Conservation (phyloP, 225 moss, liverwort and hornwort species). For the Neckera pumila region DNA sequence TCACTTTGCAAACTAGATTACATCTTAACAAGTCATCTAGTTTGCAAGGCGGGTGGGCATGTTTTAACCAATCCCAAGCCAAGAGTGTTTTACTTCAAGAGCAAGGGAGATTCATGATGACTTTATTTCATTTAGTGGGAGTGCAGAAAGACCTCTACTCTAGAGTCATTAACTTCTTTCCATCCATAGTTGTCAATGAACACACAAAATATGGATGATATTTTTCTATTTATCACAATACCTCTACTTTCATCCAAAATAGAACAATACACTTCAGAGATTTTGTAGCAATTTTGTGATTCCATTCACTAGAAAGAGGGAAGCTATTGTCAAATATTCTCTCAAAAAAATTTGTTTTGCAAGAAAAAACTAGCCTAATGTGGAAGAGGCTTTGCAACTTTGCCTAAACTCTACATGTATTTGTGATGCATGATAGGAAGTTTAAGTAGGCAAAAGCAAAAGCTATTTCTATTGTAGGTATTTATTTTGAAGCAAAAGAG, state of each 20-base stretch:
- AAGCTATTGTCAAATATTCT: not conserved
- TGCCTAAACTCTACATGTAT: too few species aligned
- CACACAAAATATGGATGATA: not conserved
- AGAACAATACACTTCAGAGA: not conserved
- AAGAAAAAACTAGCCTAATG: too few species aligned
- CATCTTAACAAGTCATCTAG: too few species aligned
- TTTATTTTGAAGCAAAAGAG: too few species aligned
- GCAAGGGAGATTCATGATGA: rapidly evolving
- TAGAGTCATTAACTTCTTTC: not conserved
- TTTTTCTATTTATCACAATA: not conserved
- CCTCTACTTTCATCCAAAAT: not conserved
- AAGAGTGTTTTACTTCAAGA: too few species aligned
- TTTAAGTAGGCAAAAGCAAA: too few species aligned
- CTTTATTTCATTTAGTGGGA: not conserved
- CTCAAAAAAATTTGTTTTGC: not conserved
- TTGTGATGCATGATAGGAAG: too few species aligned
- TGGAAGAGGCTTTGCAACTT: too few species aligned
- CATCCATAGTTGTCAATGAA: not conserved
- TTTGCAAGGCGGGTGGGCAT: too few species aligned
- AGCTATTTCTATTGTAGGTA: too few species aligned
- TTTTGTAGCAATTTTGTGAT: not conserved
- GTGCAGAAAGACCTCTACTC: not conserved
- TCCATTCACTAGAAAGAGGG: not conserved
- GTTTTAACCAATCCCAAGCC: too few species aligned
- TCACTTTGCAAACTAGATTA: too few species aligned